These are phyloP conservation scores for Fomitopsis betulina DNA, from an alignment of 1,284 basidiomycete species.

Conservation along the genomic window DNA sequence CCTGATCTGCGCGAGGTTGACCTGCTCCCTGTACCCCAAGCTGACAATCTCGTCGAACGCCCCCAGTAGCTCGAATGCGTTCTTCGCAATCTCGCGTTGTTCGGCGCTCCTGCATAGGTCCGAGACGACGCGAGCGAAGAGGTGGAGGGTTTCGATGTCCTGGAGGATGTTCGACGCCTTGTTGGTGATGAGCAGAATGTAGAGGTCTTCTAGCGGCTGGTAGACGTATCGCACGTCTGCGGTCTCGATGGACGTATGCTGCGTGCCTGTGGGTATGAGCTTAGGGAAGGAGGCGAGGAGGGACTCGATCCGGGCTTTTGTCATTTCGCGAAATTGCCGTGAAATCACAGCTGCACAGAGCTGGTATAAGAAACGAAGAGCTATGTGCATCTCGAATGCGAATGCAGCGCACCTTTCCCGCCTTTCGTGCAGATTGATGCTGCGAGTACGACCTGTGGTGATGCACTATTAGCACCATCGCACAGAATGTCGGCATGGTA, in stretches of 20 bases:
- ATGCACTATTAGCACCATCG: background rate
- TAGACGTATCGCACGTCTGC: slow-evolving; percentile 96
- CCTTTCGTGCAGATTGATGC: slow-evolving; percentile 93
- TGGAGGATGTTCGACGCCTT: slow-evolving; percentile 98
- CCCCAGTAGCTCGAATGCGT: slow-evolving; percentile 92
- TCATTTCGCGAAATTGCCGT: slow-evolving; percentile 94
- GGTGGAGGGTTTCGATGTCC: slow-evolving; percentile 94
- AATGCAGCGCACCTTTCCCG: slow-evolving; percentile 65
- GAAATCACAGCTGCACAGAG: slow-evolving; percentile 80
- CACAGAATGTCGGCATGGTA: background rate
- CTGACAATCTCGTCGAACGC: slow-evolving; percentile 98
- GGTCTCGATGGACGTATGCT: slow-evolving; percentile 96
- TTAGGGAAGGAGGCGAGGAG: slow-evolving; percentile 97
- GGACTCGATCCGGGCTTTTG: slow-evolving; percentile 89
- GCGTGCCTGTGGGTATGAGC: slow-evolving; percentile 93
- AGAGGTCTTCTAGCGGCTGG: slow-evolving; percentile 96
- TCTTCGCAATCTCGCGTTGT: slow-evolving; percentile 87
- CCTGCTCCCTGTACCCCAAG: slow-evolving; percentile 91
- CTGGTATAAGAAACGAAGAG: background rate
- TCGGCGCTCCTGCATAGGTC: slow-evolving; percentile 87
- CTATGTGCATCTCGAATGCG: background rate
- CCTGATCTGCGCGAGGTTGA: slow-evolving; percentile 88
- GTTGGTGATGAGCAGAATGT: slow-evolving; percentile 97
- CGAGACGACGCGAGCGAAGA: slow-evolving; percentile 91
- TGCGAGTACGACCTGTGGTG: slow-evolving; percentile 73